A percentile compares a stretch with the other conserved stretches of the same genome.
phyloP scores from a whole-genome alignment of 1,284 basidiomycete species.

The Athelia psychrophila region DNA sequence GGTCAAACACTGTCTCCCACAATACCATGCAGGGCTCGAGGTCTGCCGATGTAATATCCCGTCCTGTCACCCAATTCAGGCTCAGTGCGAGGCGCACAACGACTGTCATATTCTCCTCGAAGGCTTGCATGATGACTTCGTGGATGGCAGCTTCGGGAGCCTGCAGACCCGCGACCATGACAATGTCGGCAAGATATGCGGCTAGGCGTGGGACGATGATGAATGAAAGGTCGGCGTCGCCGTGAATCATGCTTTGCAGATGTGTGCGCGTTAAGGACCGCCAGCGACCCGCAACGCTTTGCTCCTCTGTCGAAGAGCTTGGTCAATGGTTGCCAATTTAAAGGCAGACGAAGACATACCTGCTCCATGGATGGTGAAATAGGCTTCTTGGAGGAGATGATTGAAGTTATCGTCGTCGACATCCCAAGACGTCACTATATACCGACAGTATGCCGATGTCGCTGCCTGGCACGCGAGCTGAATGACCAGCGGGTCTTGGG shows the following conservation, averaged over 20 bases:
- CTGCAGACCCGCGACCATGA: constrained; percentile 24
- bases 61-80: constrained; percentile 27
- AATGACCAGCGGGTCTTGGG: constrained; percentile 27
- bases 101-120: constrained; percentile 24
- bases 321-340: neutral
- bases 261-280: constrained; percentile 26
- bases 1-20: constrained; percentile 22
- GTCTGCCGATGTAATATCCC: constrained; percentile 29
- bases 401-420: constrained; percentile 21
- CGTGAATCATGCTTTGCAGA: constrained; percentile 8
- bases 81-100: constrained; percentile 22
- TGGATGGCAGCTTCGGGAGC: constrained; percentile 14
- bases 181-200: constrained; percentile 23
- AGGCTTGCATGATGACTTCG: constrained; percentile 19
- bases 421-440: constrained; percentile 25
- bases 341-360: constrained; percentile 17
- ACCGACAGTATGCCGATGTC: constrained; percentile 22
- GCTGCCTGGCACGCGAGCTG: constrained; percentile 31
- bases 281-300: constrained; percentile 28
- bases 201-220: constrained; percentile 9
- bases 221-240: neutral
- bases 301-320: constrained; percentile 11
- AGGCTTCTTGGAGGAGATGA: constrained; percentile 22
- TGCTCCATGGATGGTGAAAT: constrained; percentile 18
- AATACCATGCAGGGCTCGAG: constrained; percentile 25